Evolutionary conservation across 192 early-diverging fungal species (phyloP), one percentile per base, ranked within the genome.

Genomic region (Physocladia obscura): DNA sequence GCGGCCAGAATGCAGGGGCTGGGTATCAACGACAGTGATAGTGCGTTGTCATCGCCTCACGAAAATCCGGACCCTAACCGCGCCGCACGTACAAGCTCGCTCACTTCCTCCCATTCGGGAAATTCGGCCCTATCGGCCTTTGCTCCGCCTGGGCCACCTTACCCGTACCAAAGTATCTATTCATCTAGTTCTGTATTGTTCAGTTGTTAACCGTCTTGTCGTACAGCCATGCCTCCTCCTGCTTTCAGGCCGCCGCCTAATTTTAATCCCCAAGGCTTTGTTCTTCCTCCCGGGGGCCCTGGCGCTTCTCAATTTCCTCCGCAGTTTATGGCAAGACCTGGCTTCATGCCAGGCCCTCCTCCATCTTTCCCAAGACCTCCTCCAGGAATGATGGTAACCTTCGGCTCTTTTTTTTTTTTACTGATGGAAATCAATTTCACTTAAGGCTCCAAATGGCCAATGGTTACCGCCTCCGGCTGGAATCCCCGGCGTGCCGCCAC

Each of bases 181-280:
- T n/a, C n/a, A n/a, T n/a, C n/a, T n/a, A n/a, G n/a, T n/a, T n/a
- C n/a, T n/a, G n/a, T n/a, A n/a, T n/a, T n/a, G n/a, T n/a, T n/a
- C n/a, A n/a, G n/a, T n/a, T n/a, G n/a, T n/a, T n/a, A n/a, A n/a
- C n/a, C n/a, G n/a, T n/a, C n/a, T n/a, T n/a, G n/a, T n/a, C n/a
- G n/a, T n/a, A n/a, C 48, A 65, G 65, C 22, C 13, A 56, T 57
- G 65, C 65, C 65, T 1, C 65, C 65, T 8, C 52, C 65, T 21
- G 50, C 34, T 27, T 68, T 68, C 54, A 37, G 50, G 31, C 65
- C 65, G 15, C 24, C 24, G 21, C 65, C 65, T 22, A 11, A 27
- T 62, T 22, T 3, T 30, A 13, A 21, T 52, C n/a, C 52, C 50
- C n/a, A n/a, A 44, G 11, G 8, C 40, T 8, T 13, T 56, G 65